Evolutionary conservation across 106 monocot species (phyloP).

Genomic region (Ottelia alismoides): DNA sequence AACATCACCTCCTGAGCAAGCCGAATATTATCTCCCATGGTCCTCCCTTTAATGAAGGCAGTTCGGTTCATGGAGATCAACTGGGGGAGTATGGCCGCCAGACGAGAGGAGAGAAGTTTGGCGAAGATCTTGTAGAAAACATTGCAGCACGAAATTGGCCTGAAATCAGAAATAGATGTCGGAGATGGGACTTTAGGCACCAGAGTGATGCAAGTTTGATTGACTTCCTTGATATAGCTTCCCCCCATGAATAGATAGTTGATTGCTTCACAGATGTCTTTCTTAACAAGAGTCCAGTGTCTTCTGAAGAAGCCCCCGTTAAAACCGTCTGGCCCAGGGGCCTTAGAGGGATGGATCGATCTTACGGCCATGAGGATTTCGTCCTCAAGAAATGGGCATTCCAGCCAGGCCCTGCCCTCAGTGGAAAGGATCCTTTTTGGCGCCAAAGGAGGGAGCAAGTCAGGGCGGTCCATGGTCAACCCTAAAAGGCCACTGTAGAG

Average conservation of each 20-base stretch:
- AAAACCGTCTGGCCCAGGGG: background rate
- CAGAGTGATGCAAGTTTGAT: background rate
- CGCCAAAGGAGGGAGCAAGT: no score
- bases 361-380: no score
- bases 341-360: no score
- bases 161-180: background rate
- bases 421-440: no score
- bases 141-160: background rate
- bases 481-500: no score
- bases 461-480: no score
- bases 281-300: background rate
- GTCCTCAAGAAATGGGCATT: no score
- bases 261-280: background rate
- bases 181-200: background rate
- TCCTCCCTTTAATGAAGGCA: background rate
- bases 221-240: background rate
- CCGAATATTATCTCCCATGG: background rate
- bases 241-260: background rate
- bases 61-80: background rate
- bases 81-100: background rate
- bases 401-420: no score
- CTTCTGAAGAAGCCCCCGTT: background rate
- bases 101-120: background rate
- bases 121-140: background rate
- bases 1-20: background rate